phyloP scores from a whole-genome alignment of 768 basidiomycete species.

The Gymnopilus junonius region DNA sequence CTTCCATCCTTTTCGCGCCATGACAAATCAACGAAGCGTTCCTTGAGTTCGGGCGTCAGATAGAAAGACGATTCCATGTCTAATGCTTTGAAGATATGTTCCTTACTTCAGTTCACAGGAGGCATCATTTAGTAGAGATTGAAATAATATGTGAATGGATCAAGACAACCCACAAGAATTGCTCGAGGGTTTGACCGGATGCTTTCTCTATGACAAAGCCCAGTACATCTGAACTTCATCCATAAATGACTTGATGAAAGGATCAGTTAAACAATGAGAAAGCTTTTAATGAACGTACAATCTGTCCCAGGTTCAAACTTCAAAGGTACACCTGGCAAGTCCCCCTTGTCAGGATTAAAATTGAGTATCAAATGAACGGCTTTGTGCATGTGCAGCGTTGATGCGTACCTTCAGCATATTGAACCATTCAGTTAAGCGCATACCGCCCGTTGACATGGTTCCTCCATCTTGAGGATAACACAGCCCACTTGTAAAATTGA shows the following conservation, averaged over 20 bases:
- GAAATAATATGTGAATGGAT: too few species aligned
- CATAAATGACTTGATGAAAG: constrained; percentile 28
- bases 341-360: constrained; percentile 18
- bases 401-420: constrained; percentile 19
- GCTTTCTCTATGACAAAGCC: constrained; percentile 37
- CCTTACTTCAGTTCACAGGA: constrained; percentile 24
- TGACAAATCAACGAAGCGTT: constrained; percentile 20
- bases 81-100: constrained; percentile 34
- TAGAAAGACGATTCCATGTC: constrained; percentile 34
- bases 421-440: constrained; percentile 22
- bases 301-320: constrained; percentile 35
- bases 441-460: too few species aligned
- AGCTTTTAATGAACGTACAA: constrained; percentile 21
- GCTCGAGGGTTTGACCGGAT: constrained; percentile 30
- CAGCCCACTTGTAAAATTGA: constrained; percentile 35
- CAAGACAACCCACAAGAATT: constrained; percentile 27
- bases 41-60: constrained; percentile 27
- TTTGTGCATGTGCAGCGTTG: too few species aligned
- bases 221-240: constrained; percentile 33
- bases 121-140: background rate
- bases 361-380: background rate
- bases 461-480: constrained; percentile 22
- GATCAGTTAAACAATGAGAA: background rate
- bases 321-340: constrained; percentile 27
- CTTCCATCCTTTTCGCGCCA: too few species aligned